phyloP scores from a whole-genome alignment of 768 basidiomycete species.

The Nidularia pulvinata region DNA sequence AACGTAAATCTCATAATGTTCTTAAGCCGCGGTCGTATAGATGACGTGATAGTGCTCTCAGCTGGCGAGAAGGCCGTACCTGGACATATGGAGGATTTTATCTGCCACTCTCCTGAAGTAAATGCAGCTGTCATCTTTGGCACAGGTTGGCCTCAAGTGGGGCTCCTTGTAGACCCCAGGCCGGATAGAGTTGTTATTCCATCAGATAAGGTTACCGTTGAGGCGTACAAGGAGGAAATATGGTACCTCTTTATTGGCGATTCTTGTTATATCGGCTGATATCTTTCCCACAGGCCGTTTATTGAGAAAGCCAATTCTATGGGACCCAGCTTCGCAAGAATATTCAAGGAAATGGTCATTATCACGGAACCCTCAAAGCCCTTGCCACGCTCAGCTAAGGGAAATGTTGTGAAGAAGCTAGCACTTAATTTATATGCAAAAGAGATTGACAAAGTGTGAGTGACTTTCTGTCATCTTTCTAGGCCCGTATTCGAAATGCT shows the following conservation, averaged over 20 bases:
- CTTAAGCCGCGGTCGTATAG: constrained; percentile 31
- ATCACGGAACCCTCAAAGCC: constrained; percentile 34
- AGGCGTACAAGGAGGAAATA: too few species aligned
- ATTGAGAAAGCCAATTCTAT: constrained; percentile 43
- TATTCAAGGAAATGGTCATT: constrained; percentile 55
- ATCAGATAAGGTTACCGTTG: too few species aligned
- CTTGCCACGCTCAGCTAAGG: constrained; percentile 44
- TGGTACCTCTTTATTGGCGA: too few species aligned
- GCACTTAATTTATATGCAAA: constrained; percentile 36
- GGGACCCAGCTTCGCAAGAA: constrained; percentile 41
- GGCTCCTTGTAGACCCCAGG: constrained; percentile 25
- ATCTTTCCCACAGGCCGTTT: constrained; percentile 20
- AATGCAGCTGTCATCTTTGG: constrained; percentile 42
- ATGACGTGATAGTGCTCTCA: constrained; percentile 24
- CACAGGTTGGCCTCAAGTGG: constrained; percentile 27
- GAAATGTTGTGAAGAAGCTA: constrained; percentile 43
- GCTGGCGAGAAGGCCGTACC: constrained; percentile 23
- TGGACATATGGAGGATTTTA: constrained; percentile 12
- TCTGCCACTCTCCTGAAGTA: constrained; percentile 4
- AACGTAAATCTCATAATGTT: too few species aligned
- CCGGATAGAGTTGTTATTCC: too few species aligned
- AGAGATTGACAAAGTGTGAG: constrained; percentile 47
- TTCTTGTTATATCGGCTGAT: too few species aligned
- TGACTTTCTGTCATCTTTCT: background rate
- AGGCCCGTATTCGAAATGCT: too few species aligned